phyloP scores from a whole-genome alignment of 179 eudicot species.

The Nepenthes alata region DNA sequence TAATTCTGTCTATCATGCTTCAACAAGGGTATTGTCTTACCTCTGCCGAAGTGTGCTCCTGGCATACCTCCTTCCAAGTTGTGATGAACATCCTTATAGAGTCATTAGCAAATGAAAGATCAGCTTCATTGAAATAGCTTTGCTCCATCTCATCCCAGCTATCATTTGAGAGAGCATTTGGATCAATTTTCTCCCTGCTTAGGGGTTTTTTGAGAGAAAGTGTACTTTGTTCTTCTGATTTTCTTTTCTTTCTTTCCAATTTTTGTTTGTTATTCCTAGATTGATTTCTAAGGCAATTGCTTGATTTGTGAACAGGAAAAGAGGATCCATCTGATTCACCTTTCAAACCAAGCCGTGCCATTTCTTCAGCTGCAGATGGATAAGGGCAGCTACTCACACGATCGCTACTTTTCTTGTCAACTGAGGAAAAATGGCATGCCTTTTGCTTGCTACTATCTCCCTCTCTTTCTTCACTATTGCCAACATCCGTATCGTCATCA shows the following conservation, averaged over 20 bases:
- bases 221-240: conserved; percentile 16
- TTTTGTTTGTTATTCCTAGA: conserved; percentile 3
- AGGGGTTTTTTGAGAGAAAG: conserved; percentile 10
- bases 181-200: conserved; percentile 14
- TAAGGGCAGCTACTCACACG: conserved; percentile 70
- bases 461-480: conserved; percentile 15
- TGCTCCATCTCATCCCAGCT: conserved; percentile 9
- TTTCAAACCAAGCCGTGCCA: conserved; percentile 62
- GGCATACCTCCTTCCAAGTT: conserved; percentile 78
- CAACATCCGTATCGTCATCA: conserved; percentile 28
- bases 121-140: conserved; percentile 7
- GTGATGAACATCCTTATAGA: conserved; percentile 51
- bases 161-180: conserved; percentile 4
- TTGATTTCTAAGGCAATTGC: not conserved
- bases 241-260: conserved; percentile 36
- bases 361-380: conserved; percentile 84
- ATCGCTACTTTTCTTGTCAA: conserved; percentile 23
- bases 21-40: conserved; percentile 20
- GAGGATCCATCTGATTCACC: conserved; percentile 23
- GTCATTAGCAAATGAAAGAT: conserved; percentile 23
- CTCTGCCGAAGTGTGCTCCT: conserved; percentile 35
- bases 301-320: conserved; percentile 13
- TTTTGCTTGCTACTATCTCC: conserved; percentile 12
- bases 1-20: no score
- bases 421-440: conserved; percentile 17